Percentiles rank a stretch among this genome's conserved stretches.
Evolutionary conservation across 345 rosid species (phyloP).

Genomic region (Pseudoturritis turrita): DNA sequence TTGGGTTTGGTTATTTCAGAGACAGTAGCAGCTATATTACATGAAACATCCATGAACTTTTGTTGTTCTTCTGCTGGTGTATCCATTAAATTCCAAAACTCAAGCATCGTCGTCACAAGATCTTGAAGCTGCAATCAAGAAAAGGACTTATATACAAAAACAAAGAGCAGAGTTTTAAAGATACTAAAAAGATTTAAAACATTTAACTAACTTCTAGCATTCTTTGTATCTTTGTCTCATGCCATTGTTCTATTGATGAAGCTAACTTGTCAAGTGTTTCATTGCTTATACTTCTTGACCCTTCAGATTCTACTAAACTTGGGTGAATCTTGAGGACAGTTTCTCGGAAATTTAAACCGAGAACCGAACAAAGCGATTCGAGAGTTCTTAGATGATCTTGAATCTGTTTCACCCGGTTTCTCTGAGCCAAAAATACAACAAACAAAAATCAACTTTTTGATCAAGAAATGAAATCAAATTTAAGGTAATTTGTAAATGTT

Average conservation of each 20-base stretch:
- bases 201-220: slow-evolving; percentile 59
- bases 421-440: slow-evolving; percentile 33
- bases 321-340: slow-evolving; percentile 48
- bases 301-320: slow-evolving; percentile 49
- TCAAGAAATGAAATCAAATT: not conserved
- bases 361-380: slow-evolving; percentile 61
- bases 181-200: not conserved
- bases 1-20: slow-evolving; percentile 85
- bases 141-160: not conserved
- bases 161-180: not conserved
- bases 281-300: slow-evolving; percentile 46
- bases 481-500: not conserved
- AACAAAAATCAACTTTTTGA: not conserved
- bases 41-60: slow-evolving; percentile 65
- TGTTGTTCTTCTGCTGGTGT: slow-evolving; percentile 94
- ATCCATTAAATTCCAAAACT: slow-evolving; percentile 93
- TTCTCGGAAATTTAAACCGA: slow-evolving; percentile 56
- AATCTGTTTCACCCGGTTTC: slow-evolving; percentile 60
- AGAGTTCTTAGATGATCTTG: slow-evolving; percentile 44
- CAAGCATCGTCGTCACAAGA: slow-evolving; percentile 81
- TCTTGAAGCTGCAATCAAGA: slow-evolving; percentile 79
- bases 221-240: slow-evolving; percentile 73
- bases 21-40: slow-evolving; percentile 91
- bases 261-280: slow-evolving; percentile 48
- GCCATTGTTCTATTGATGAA: slow-evolving; percentile 40